These are phyloP conservation scores for Cryphonectria parasitica DNA, from an alignment of 2,329 filamentous ascomycete genomes.

Conservation along the genomic window DNA sequence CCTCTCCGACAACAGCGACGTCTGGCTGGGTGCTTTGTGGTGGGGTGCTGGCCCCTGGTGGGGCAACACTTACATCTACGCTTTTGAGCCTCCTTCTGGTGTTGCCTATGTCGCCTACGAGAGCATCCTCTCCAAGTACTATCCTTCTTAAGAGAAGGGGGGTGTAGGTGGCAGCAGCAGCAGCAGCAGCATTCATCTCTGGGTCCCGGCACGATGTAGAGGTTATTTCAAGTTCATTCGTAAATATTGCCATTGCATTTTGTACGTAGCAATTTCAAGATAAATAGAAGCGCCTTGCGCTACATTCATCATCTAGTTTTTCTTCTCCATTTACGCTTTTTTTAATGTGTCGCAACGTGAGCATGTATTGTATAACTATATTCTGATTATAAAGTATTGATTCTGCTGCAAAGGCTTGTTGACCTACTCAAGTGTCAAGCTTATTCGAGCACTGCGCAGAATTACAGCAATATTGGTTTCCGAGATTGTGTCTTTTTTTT, in stretches of 20 bases:
- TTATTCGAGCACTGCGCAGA: too few species aligned
- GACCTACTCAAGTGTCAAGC: too few species aligned
- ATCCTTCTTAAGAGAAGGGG: conserved; percentile 8
- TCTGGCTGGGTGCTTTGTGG: conserved; percentile 62
- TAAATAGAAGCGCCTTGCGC: neutral
- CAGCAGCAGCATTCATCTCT: neutral
- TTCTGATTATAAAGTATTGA: too few species aligned
- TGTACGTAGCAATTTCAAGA: conserved; percentile 8
- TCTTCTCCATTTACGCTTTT: too few species aligned
- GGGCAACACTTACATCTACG: conserved; percentile 51
- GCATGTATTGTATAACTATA: too few species aligned
- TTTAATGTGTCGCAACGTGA: too few species aligned
- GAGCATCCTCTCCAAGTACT: conserved; percentile 27
- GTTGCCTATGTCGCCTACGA: conserved; percentile 41
- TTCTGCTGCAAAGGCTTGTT: too few species aligned
- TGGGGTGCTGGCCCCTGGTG: conserved; percentile 64
- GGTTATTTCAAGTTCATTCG: conserved; percentile 11
- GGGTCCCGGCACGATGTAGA: neutral
- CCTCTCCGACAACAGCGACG: conserved; percentile 58
- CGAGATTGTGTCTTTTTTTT: neutral
- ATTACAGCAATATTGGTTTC: too few species aligned
- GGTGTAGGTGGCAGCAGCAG: neutral
- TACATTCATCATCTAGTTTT: neutral
- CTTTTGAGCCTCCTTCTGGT: conserved; percentile 50
- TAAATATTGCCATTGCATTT: conserved; percentile 16